Conservation (phyloP, 2,329 filamentous ascomycete species). For the Bipolaris victoriae region DNA sequence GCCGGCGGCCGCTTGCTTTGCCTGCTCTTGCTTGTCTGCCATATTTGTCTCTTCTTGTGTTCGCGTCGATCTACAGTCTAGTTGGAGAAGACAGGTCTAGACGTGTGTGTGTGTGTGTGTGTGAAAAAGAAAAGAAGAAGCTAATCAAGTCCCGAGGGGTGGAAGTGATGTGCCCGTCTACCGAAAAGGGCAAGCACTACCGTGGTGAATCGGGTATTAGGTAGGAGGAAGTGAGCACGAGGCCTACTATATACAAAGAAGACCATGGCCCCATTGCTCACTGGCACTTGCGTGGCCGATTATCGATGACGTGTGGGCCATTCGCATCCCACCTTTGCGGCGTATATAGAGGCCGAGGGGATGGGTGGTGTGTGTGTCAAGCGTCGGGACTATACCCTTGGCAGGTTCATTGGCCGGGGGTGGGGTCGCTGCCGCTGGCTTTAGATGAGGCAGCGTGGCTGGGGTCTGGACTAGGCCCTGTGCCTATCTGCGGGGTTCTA, state of each 20-base stretch:
- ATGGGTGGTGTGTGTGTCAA: background rate
- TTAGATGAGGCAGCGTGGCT: background rate
- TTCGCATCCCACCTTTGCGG: background rate
- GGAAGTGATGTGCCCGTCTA: too few species aligned
- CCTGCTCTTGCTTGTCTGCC: constrained; percentile 30
- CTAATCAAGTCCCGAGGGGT: too few species aligned
- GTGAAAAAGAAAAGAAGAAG: too few species aligned
- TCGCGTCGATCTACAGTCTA: background rate
- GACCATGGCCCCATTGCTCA: background rate
- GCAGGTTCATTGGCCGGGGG: constrained; percentile 4
- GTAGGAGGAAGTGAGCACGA: background rate
- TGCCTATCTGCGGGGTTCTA: background rate
- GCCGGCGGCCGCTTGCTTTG: constrained; percentile 19
- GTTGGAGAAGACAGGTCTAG: background rate
- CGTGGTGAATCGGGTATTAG: too few species aligned
- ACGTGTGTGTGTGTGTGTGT: background rate
- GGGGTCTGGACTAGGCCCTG: background rate
- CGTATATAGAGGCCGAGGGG: background rate
- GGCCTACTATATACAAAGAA: constrained; percentile 1
- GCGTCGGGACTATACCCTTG: constrained; percentile 4
- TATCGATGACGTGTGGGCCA: constrained; percentile 14
- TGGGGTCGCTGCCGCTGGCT: background rate
- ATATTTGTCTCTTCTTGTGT: constrained; percentile 11
- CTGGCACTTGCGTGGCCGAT: background rate
- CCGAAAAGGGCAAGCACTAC: too few species aligned